Evolutionary conservation across 1,284 basidiomycete genomes (phyloP).

Genomic region (Ganoderma multipileum): DNA sequence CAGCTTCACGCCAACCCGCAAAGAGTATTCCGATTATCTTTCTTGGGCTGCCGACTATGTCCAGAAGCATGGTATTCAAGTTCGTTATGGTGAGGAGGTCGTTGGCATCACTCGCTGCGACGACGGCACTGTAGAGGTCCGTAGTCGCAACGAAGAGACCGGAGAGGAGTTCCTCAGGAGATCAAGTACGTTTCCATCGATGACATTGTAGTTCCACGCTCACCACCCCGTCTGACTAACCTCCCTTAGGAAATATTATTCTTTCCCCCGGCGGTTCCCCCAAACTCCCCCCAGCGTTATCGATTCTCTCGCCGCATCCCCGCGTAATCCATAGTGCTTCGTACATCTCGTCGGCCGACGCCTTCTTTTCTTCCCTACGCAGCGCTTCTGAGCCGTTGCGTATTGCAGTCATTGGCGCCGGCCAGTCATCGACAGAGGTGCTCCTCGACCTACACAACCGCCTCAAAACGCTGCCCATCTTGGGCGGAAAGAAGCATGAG

Average conservation of each 20-base stretch:
- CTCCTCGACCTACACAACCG: slow-evolving; percentile 56
- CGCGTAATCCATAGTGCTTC: slow-evolving; percentile 53
- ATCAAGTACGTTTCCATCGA: slow-evolving; percentile 46
- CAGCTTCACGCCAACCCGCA: slow-evolving; percentile 44
- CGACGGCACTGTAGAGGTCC: slow-evolving; percentile 47
- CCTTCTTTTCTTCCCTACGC: slow-evolving; percentile 43
- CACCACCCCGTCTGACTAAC: slow-evolving; percentile 17
- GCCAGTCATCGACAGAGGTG: slow-evolving; percentile 63
- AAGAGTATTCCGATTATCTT: slow-evolving; percentile 64
- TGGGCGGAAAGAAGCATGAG: slow-evolving; percentile 41
- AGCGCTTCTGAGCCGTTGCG: slow-evolving; percentile 43
- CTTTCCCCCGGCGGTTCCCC: slow-evolving; percentile 61
- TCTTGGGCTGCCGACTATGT: slow-evolving; percentile 59
- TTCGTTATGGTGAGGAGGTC: slow-evolving; percentile 58
- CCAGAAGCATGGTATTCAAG: slow-evolving; percentile 49
- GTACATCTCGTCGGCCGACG: slow-evolving; percentile 49
- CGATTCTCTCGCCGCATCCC: slow-evolving; percentile 43
- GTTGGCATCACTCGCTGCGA: slow-evolving; percentile 46
- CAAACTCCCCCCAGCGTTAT: slow-evolving; percentile 49
- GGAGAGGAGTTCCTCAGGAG: slow-evolving; percentile 44
- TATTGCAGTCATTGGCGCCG: slow-evolving; percentile 61
- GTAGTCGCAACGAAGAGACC: slow-evolving; percentile 44
- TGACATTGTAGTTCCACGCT: slow-evolving; percentile 19
- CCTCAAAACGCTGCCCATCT: slow-evolving; percentile 41
- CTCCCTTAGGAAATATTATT: slow-evolving; percentile 49